Conservation (phyloP, 768 basidiomycete species). For the Obba rivulosa region DNA sequence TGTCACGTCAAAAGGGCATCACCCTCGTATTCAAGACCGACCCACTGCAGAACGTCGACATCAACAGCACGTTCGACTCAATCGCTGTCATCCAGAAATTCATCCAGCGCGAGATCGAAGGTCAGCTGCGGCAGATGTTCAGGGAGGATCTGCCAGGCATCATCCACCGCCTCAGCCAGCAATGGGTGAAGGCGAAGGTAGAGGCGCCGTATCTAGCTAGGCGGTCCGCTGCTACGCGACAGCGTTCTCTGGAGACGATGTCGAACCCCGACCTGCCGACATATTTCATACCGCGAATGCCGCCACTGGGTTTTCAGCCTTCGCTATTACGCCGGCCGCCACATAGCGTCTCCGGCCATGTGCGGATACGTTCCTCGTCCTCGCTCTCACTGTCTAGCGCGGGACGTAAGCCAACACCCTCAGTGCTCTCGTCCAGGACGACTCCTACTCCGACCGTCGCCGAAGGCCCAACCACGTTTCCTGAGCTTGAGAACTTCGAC, state of each 20-base stretch:
- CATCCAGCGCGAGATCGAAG: conserved; percentile 96
- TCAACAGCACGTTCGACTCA: conserved; percentile 96
- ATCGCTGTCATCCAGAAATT: conserved; percentile 98
- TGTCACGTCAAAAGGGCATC: conserved; percentile 96
- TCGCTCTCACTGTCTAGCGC: conserved; percentile 11
- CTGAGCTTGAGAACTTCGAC: conserved; percentile 83
- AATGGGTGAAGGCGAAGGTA: conserved; percentile 92
- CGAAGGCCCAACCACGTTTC: conserved; percentile 35
- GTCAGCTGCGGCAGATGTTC: conserved; percentile 96
- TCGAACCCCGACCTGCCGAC: conserved; percentile 15
- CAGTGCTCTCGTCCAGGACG: conserved; percentile 4
- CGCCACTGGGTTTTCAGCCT: conserved; percentile 13
- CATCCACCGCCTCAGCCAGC: conserved; percentile 92
- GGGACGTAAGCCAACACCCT: conserved; percentile 15
- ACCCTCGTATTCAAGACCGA: conserved; percentile 99
- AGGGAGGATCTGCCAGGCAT: conserved; percentile 94
- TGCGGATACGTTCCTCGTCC: conserved; percentile 3
- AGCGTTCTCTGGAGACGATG: conserved; percentile 9
- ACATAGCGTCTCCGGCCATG: not conserved
- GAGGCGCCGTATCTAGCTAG: conserved; percentile 83
- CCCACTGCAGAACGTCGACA: conserved; percentile 95
- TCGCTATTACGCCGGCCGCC: conserved; percentile 7
- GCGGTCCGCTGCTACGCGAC: conserved; percentile 25
- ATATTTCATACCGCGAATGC: conserved; percentile 13
- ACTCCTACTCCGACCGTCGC: conserved; percentile 27